Conservation (phyloP, 495 filamentous ascomycete species). For the Penicillium parvum region DNA sequence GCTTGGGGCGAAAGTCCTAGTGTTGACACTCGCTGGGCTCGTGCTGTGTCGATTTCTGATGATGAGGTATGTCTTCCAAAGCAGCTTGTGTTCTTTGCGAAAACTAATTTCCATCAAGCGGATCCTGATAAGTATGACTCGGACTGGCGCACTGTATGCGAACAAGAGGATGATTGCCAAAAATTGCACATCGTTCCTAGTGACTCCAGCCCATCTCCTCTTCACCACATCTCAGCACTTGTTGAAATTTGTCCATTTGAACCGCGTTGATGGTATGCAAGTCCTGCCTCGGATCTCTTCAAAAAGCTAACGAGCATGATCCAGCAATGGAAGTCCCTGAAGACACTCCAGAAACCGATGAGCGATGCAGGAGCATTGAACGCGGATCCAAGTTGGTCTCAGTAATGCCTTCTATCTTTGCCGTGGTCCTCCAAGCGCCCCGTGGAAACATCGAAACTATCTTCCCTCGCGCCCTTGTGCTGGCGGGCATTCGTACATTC, state of each 20-base stretch:
- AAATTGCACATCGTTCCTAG: constrained; percentile 85
- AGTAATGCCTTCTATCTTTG: constrained; percentile 81
- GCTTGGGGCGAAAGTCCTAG: constrained; percentile 31
- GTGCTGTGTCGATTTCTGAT: constrained; percentile 34
- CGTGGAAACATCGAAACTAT: constrained; percentile 95
- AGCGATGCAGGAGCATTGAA: constrained; percentile 88
- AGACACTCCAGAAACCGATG: constrained; percentile 88
- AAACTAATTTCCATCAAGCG: constrained; percentile 20
- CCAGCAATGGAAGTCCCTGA: constrained; percentile 72
- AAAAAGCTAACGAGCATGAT: constrained; percentile 1
- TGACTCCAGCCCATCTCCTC: constrained; percentile 79
- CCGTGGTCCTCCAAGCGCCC: constrained; percentile 84
- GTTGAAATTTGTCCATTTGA: constrained; percentile 88
- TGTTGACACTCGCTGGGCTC: constrained; percentile 41
- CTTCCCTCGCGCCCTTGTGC: constrained; percentile 84
- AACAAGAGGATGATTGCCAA: constrained; percentile 67
- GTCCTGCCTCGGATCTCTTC: not conserved
- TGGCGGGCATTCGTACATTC: constrained; percentile 77
- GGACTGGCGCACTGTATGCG: constrained; percentile 71
- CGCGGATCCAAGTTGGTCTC: constrained; percentile 82
- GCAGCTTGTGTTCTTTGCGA: not conserved
- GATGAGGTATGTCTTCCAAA: constrained; percentile 29
- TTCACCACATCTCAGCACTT: constrained; percentile 89
- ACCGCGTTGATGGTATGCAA: constrained; percentile 56
- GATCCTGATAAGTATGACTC: constrained; percentile 52